phyloP scores from a whole-genome alignment of 2,329 filamentous ascomycete species.

The Paecilomyces fulvus region DNA sequence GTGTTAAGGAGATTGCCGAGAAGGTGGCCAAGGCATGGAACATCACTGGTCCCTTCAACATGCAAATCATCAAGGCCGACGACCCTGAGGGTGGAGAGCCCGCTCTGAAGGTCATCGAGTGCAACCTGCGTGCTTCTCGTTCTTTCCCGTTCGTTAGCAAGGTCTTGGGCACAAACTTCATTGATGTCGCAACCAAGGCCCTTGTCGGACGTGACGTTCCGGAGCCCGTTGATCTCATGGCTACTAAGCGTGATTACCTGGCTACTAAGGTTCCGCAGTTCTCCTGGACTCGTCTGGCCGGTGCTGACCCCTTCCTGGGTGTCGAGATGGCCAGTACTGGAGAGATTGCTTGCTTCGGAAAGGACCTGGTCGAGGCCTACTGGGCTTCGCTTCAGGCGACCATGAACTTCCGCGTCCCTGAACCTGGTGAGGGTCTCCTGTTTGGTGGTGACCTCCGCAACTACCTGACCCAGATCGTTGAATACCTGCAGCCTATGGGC shows the following conservation, averaged over 20 bases:
- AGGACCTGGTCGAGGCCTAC: constrained; percentile 91
- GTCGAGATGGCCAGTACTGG: constrained; percentile 97
- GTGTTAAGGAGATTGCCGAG: constrained; percentile 88
- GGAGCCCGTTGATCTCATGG: constrained; percentile 80
- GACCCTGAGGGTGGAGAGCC: constrained; percentile 66
- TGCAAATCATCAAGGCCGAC: constrained; percentile 97
- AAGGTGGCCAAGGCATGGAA: constrained; percentile 97
- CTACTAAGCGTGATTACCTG: constrained; percentile 77
- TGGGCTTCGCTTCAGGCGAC: constrained; percentile 93
- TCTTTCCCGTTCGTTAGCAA: constrained; percentile 99
- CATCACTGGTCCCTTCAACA: constrained; percentile 98
- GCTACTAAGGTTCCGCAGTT: constrained; percentile 98
- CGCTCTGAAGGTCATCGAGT: constrained; percentile 91
- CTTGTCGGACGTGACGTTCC: constrained; percentile 80
- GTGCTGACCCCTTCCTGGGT: constrained; percentile 92
- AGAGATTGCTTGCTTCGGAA: constrained; percentile 98
- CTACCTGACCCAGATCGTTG: constrained; percentile 67
- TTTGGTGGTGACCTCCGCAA: constrained; percentile 77
- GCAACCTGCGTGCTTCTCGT: constrained; percentile 91
- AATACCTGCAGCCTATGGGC: constrained; percentile 78
- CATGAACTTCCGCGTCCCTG: constrained; percentile 98
- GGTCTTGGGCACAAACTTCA: constrained; percentile 93
- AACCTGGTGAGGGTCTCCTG: constrained; percentile 89
- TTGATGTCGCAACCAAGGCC: constrained; percentile 88
- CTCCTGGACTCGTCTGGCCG: constrained; percentile 95